Conservation (phyloP, 805 yeast genomes). For the Schwanniomyces polymorphus region DNA sequence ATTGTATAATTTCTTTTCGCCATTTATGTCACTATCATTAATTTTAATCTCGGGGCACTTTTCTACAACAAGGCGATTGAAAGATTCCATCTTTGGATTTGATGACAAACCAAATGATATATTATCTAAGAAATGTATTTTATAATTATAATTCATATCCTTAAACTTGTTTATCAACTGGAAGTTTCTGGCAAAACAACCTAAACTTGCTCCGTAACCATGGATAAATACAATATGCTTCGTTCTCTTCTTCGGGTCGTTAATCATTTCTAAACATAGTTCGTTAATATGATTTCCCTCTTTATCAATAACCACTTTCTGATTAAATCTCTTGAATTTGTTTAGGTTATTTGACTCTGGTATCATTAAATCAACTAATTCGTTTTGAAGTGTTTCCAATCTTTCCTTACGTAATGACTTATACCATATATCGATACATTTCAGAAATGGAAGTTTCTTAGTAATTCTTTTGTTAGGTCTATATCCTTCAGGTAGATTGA, state of each 20-base stretch:
- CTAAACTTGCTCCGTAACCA: conserved; percentile 58
- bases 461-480: conserved; percentile 10
- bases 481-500: conserved; percentile 15
- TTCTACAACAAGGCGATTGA: conserved; percentile 15
- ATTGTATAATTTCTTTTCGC: conserved; percentile 28
- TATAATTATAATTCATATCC: conserved; percentile 35
- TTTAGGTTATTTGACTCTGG: conserved; percentile 22
- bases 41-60: conserved; percentile 23
- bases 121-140: conserved; percentile 51
- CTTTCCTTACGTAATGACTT: conserved; percentile 22
- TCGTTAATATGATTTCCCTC: conserved; percentile 32
- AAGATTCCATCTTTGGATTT: conserved; percentile 35
- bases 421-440: conserved; percentile 19
- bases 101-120: conserved; percentile 54
- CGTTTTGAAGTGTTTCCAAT: conserved; percentile 31
- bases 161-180: conserved; percentile 34
- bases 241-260: conserved; percentile 19
- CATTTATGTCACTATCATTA: conserved; percentile 25
- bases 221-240: conserved; percentile 53
- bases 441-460: conserved; percentile 12
- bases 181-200: conserved; percentile 57
- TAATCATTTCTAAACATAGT: conserved; percentile 28
- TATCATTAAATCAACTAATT: conserved; percentile 34
- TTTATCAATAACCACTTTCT: conserved; percentile 20
- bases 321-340: conserved; percentile 17